Percentiles rank a stretch among this genome's conserved stretches.
Conservation (phyloP, 331 rosid genomes). For the Cydonia oblonga region DNA sequence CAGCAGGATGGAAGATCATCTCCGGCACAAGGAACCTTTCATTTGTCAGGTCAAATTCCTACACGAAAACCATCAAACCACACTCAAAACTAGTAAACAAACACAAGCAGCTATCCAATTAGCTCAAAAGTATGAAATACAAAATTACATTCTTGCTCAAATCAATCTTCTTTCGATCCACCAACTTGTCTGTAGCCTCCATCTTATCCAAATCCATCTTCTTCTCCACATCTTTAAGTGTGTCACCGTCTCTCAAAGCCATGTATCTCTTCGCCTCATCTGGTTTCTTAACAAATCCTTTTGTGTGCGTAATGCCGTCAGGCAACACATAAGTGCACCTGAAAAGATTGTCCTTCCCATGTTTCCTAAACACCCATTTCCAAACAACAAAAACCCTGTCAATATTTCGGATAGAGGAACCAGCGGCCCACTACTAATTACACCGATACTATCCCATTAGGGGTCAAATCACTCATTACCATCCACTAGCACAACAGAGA, state of each 20-base stretch:
- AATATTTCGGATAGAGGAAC: neutral
- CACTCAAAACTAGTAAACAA: neutral
- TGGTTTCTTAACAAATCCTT: slow-evolving; percentile 70
- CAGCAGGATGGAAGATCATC: slow-evolving; percentile 94
- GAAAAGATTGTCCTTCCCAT: slow-evolving; percentile 49
- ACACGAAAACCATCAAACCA: slow-evolving; percentile 5
- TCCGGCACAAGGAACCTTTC: slow-evolving; percentile 95
- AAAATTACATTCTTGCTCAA: slow-evolving; percentile 57
- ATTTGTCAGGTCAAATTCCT: slow-evolving; percentile 92
- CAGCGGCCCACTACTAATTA: neutral
- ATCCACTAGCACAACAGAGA: neutral
- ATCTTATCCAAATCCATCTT: slow-evolving; percentile 15
- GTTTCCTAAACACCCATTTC: slow-evolving; percentile 25
- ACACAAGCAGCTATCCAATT: neutral
- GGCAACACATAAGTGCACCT: slow-evolving; percentile 87
- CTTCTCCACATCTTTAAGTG: slow-evolving; percentile 9
- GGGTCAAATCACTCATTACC: neutral
- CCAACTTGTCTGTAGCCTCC: slow-evolving; percentile 25
- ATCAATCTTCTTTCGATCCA: slow-evolving; percentile 51
- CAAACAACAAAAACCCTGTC: neutral
- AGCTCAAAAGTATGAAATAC: neutral
- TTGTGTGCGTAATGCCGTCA: slow-evolving; percentile 57
- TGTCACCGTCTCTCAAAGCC: slow-evolving; percentile 27
- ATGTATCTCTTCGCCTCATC: slow-evolving; percentile 52
- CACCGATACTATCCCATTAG: neutral